Evolutionary conservation across 164 flowering plant species (phyloP).

Genomic region (Vitis amurensis): DNA sequence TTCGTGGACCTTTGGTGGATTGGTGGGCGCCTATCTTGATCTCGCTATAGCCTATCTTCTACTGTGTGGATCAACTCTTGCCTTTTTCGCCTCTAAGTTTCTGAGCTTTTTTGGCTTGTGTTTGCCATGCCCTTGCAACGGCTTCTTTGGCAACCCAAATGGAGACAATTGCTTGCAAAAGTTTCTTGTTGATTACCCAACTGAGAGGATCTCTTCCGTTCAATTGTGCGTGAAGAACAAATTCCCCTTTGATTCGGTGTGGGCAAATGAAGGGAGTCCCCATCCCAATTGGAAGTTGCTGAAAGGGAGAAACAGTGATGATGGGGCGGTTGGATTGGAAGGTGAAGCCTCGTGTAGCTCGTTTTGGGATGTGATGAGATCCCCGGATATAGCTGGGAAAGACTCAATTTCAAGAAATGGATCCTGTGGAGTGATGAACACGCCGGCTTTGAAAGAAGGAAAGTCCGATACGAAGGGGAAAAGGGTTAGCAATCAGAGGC

Average conservation of each 20-base stretch:
- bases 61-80: conserved; percentile 63
- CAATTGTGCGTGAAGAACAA: conserved; percentile 45
- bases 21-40: conserved; percentile 87
- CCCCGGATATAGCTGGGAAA: conserved; percentile 8
- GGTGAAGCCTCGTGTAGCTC: conserved; percentile 60
- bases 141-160: conserved; percentile 46
- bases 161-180: conserved; percentile 43
- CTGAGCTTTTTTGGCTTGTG: conserved; percentile 58
- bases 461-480: conserved; percentile 49
- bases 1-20: conserved; percentile 59
- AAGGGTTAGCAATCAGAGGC: conserved; percentile 32
- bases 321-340: conserved; percentile 31
- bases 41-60: conserved; percentile 62
- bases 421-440: conserved; percentile 5
- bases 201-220: conserved; percentile 46
- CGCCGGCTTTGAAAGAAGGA: conserved; percentile 7
- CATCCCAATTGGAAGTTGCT: conserved; percentile 13
- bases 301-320: conserved; percentile 5
- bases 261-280: conserved; percentile 15
- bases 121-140: conserved; percentile 82
- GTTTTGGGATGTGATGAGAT: conserved; percentile 24
- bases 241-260: conserved; percentile 58
- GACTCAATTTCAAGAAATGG: background rate
- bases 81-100: conserved; percentile 57
- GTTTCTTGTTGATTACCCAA: conserved; percentile 49